These are phyloP conservation scores for Sclerospora graminicola DNA, from an alignment of 352 stramenopile species.

Conservation along the genomic window DNA sequence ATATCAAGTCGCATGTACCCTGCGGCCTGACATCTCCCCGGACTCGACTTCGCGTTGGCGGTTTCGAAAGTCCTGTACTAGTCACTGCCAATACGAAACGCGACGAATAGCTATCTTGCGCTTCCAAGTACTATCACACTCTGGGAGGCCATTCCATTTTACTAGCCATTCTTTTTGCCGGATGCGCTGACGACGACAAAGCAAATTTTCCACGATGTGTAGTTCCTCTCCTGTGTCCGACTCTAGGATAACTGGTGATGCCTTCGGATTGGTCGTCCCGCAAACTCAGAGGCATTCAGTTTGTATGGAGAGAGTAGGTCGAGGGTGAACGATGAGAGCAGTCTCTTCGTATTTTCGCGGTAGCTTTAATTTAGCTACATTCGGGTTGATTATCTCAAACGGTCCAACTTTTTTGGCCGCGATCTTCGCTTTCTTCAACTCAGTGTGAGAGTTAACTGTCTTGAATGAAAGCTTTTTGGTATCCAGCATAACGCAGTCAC, in stretches of 20 bases:
- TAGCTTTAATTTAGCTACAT: not conserved
- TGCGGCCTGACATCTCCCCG: not conserved
- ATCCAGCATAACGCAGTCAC: constrained; percentile 4
- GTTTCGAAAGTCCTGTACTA: not conserved
- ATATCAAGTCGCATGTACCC: no score
- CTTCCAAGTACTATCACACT: constrained; percentile 1
- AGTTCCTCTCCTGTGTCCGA: not conserved
- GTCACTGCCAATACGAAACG: not conserved
- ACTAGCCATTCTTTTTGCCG: not conserved
- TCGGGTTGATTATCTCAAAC: not conserved
- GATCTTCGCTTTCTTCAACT: not conserved
- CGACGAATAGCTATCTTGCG: not conserved
- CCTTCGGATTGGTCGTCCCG: not conserved
- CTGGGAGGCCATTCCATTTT: not conserved
- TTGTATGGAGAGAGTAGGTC: not conserved
- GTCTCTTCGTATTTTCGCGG: not conserved
- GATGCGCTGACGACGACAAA: not conserved
- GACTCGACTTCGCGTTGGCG: not conserved
- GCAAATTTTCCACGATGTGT: not conserved
- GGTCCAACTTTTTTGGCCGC: not conserved
- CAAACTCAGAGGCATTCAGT: not conserved
- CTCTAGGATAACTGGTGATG: not conserved
- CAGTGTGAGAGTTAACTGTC: not conserved
- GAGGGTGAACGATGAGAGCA: not conserved
- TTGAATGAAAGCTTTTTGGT: not conserved